Percentiles rank a stretch among this genome's conserved stretches.
Evolutionary conservation across 192 early-diverging fungal genomes (phyloP).

Genomic region (Gryganskiella cystojenkinii): DNA sequence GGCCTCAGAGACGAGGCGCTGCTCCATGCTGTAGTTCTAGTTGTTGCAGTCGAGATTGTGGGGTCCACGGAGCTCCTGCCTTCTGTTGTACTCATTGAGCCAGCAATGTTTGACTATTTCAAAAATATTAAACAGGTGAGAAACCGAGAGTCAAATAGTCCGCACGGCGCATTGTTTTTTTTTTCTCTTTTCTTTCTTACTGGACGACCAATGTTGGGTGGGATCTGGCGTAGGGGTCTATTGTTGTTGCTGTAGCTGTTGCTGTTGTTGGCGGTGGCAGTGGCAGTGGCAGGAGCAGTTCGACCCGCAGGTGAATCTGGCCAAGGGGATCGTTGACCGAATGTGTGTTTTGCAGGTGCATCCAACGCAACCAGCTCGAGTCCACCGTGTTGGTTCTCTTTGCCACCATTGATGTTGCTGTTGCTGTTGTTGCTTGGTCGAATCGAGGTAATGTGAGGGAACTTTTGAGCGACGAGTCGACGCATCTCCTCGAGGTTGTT

Average conservation of each 20-base stretch:
- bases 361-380: constrained; percentile 32
- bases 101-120: too few species aligned
- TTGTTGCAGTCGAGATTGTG: too few species aligned
- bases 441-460: constrained; percentile 30
- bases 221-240: too few species aligned
- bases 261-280: background rate
- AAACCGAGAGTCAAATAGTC: too few species aligned
- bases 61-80: too few species aligned
- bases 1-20: too few species aligned
- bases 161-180: too few species aligned
- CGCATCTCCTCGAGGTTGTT: constrained; percentile 48
- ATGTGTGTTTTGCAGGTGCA: constrained; percentile 18
- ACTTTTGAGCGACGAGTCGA: constrained; percentile 24
- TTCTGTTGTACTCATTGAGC: too few species aligned
- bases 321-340: constrained; percentile 25
- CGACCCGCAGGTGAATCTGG: background rate
- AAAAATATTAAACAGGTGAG: too few species aligned
- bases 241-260: constrained; percentile 1
- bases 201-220: too few species aligned
- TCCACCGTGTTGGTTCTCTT: constrained; percentile 25
- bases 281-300: background rate
- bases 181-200: too few species aligned
- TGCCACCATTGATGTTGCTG: background rate
- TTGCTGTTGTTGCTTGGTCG: background rate
- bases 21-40: too few species aligned